Evolutionary conservation across 2,329 filamentous ascomycete species (phyloP).

Genomic region (Geosmithia morbida): DNA sequence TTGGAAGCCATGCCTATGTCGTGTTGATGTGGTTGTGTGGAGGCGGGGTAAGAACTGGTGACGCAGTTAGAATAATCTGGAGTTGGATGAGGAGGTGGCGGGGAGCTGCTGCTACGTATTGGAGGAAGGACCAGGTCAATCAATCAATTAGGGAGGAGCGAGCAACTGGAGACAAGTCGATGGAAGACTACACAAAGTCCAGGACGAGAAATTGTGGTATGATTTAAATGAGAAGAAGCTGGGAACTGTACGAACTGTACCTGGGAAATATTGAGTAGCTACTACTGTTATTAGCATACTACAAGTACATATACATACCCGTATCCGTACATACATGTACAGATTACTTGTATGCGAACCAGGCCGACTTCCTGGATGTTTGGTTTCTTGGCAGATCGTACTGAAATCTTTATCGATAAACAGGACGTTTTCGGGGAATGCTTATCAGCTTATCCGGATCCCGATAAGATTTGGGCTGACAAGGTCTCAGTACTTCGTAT

Average conservation of each 20-base stretch:
- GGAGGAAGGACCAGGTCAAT: background rate
- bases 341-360: no score
- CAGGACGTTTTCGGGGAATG: background rate
- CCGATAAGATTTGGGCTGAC: no score
- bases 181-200: no score
- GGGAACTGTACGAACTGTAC: background rate
- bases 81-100: background rate
- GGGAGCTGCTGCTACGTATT: background rate
- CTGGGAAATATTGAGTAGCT: background rate
- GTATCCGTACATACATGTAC: no score
- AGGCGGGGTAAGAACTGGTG: slow-evolving; percentile 3
- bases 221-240: no score
- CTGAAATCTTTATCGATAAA: background rate
- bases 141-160: background rate
- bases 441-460: no score
- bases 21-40: slow-evolving; percentile 2
- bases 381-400: background rate
- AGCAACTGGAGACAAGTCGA: background rate
- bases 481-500: no score
- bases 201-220: no score
- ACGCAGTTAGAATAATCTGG: background rate
- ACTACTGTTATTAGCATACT: background rate
- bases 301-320: background rate
- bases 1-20: slow-evolving; percentile 15
- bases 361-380: background rate